Evolutionary conservation across 1,284 basidiomycete species (phyloP).

Genomic region (Rhodofomes roseus): DNA sequence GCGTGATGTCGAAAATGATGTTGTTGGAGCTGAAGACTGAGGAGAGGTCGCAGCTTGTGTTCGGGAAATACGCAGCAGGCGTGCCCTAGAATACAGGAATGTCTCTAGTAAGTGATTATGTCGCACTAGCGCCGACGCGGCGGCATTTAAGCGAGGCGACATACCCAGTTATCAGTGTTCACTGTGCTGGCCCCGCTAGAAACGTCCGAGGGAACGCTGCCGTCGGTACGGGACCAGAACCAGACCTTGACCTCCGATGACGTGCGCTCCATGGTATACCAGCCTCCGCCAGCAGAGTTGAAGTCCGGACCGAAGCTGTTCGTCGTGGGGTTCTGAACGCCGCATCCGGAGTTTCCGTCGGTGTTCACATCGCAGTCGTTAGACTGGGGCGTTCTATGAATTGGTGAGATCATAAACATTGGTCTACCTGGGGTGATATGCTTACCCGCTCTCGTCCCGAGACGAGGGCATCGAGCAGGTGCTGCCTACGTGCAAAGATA

Average conservation of each 20-base stretch:
- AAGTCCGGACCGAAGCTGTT: conserved; percentile 55
- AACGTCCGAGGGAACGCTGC: conserved; percentile 39
- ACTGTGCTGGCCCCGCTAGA: conserved; percentile 33
- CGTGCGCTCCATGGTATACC: conserved; percentile 50
- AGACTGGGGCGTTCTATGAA: conserved; percentile 10
- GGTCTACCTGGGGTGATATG: conserved; percentile 12
- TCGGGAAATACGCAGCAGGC: conserved; percentile 55
- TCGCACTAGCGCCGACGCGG: not conserved
- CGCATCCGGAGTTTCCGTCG: conserved; percentile 63
- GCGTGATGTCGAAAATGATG: conserved; percentile 56
- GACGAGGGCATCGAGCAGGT: conserved; percentile 34
- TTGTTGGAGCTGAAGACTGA: conserved; percentile 53
- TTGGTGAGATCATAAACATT: not conserved
- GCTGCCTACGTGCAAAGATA: conserved; percentile 53
- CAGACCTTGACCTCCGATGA: conserved; percentile 42
- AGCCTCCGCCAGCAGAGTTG: conserved; percentile 59
- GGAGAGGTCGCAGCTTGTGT: conserved; percentile 45
- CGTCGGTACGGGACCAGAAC: conserved; percentile 45
- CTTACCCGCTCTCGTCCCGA: conserved; percentile 21
- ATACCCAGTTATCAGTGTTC: conserved; percentile 42
- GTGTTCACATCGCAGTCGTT: conserved; percentile 51
- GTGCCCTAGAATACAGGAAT: conserved; percentile 37
- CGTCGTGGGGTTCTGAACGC: conserved; percentile 42
- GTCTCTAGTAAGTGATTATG: not conserved
- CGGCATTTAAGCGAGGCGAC: conserved; percentile 9